phyloP scores from a whole-genome alignment of 768 basidiomycete genomes.

The Suillus clintonianus region DNA sequence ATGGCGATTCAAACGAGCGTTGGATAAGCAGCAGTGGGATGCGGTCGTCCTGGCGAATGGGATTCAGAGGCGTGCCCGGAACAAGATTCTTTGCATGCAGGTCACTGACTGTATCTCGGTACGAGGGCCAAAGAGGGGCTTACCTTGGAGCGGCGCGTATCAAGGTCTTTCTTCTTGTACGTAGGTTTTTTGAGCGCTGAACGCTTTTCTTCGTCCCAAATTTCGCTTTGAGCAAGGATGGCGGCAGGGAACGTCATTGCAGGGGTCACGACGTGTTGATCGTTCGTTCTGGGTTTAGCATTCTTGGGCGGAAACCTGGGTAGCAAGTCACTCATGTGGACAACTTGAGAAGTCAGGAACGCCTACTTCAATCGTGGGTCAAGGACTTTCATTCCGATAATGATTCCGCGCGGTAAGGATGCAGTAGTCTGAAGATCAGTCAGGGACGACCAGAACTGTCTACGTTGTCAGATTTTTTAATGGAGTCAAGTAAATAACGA shows the following conservation, averaged over 20 bases:
- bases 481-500: background rate
- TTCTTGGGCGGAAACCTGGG: conserved; percentile 84
- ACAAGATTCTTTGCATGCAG: conserved; percentile 57
- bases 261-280: conserved; percentile 25
- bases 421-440: conserved; percentile 62
- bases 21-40: conserved; percentile 85
- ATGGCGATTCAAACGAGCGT: conserved; percentile 57
- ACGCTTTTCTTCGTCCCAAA: conserved; percentile 65
- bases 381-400: conserved; percentile 75
- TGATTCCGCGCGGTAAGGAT: conserved; percentile 70
- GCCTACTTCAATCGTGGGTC: conserved; percentile 87
- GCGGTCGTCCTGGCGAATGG: conserved; percentile 76
- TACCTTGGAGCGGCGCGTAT: conserved; percentile 79
- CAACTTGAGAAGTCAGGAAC: background rate
- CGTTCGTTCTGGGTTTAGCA: conserved; percentile 44
- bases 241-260: conserved; percentile 53
- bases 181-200: conserved; percentile 53
- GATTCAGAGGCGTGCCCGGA: conserved; percentile 72
- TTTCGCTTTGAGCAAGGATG: conserved; percentile 59
- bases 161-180: conserved; percentile 84
- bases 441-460: conserved; percentile 57
- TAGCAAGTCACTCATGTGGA: background rate
- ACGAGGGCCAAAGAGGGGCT: conserved; percentile 7
- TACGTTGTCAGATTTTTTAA: conserved; percentile 1
- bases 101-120: background rate